Conservation (phyloP, 768 basidiomycete species). For the Antrodiella citrinella region DNA sequence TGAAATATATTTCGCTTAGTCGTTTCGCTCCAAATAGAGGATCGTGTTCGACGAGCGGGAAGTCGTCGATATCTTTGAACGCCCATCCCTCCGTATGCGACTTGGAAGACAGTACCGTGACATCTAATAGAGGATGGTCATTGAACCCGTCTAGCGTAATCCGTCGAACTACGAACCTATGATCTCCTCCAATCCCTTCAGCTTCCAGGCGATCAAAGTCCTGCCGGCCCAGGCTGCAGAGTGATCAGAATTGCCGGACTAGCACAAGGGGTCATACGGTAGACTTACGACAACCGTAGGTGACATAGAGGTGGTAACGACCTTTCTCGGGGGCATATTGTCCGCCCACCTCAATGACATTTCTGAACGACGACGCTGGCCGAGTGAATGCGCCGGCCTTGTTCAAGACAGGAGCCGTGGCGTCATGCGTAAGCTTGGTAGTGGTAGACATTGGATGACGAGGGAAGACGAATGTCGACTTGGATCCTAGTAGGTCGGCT, state of each 20-base stretch:
- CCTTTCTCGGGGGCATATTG: not conserved
- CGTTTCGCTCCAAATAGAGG: slow-evolving; percentile 61
- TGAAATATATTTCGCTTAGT: slow-evolving; percentile 80
- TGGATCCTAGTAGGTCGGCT: no score
- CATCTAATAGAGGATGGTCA: slow-evolving; percentile 35
- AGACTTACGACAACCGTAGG: not conserved
- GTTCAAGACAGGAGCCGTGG: not conserved
- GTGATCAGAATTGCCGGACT: not conserved
- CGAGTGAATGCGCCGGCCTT: not conserved
- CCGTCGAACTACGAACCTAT: slow-evolving; percentile 70
- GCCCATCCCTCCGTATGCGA: slow-evolving; percentile 89
- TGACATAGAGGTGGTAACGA: not conserved
- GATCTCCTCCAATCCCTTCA: slow-evolving; percentile 85
- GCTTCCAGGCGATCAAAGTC: slow-evolving; percentile 76
- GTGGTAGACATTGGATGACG: no score
- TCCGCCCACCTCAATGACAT: not conserved
- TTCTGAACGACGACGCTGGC: not conserved
- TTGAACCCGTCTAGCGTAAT: no score
- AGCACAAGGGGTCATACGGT: not conserved
- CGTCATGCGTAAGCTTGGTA: not conserved
- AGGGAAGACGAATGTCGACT: no score
- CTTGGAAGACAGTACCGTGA: slow-evolving; percentile 75
- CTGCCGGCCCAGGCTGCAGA: slow-evolving; percentile 75
- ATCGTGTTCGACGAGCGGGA: slow-evolving; percentile 67
- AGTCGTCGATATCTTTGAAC: slow-evolving; percentile 61